Conservation (phyloP, 208 protist species). For the Acanthamoeba castellanii region DNA sequence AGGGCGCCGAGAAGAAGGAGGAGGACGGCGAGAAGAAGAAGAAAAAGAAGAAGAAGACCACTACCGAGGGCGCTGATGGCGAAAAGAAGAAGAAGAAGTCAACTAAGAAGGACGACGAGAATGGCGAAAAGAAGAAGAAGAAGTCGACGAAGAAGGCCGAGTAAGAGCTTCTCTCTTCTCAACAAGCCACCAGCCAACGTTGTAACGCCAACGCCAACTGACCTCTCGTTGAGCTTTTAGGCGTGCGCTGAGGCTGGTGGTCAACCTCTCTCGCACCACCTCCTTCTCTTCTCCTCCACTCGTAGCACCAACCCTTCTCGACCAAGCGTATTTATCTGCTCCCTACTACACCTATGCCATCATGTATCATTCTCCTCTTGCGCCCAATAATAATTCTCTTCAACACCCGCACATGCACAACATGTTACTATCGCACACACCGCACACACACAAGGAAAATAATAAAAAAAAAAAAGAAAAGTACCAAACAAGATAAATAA, state of each 20-base stretch:
- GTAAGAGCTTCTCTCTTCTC: not conserved
- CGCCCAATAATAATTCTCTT: no score
- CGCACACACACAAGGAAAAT: no score
- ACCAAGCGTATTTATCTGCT: not conserved
- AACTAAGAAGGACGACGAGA: conserved; percentile 40
- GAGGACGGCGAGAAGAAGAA: not conserved
- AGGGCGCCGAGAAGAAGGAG: not conserved
- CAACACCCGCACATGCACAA: not conserved
- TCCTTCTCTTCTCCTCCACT: not conserved
- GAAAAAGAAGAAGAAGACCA: conserved; percentile 69
- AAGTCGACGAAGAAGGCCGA: conserved; percentile 2
- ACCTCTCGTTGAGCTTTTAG: not conserved
- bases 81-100: conserved; percentile 48
- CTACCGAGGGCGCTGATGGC: not conserved
- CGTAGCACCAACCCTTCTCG: not conserved
- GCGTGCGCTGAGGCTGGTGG: no score
- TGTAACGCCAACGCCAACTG: not conserved
- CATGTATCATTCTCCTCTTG: not conserved
- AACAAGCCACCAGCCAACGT: not conserved
- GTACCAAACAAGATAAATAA: no score
- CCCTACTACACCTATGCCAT: not conserved
- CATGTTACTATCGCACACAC: no score
- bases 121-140: not conserved
- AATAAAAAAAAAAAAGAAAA: no score
- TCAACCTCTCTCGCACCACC: not conserved